Evolutionary conservation across 2,329 filamentous ascomycete species (phyloP).

Genomic region (Cladorrhinum sp.): DNA sequence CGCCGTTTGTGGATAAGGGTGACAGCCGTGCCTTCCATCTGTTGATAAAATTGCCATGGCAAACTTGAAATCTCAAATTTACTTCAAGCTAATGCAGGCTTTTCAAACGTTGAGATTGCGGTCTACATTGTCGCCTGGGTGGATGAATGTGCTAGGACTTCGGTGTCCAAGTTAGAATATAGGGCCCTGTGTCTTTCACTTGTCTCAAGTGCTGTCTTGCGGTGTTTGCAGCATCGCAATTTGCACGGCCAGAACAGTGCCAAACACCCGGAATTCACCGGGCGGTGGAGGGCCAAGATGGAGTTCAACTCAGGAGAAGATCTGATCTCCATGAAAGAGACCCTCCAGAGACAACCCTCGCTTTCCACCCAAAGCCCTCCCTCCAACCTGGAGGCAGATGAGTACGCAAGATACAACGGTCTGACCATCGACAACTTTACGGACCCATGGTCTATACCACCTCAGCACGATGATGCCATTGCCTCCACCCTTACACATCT

Average conservation of each 20-base stretch:
- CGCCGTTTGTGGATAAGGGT: neutral
- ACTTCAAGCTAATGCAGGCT: neutral
- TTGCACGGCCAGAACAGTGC: neutral
- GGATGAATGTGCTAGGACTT: neutral
- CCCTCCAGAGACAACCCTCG: slow-evolving; percentile 6
- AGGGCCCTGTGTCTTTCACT: too few species aligned
- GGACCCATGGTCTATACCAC: slow-evolving; percentile 15
- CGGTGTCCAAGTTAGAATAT: too few species aligned
- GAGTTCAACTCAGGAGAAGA: slow-evolving; percentile 15
- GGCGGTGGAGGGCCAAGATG: slow-evolving; percentile 5
- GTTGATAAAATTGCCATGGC: neutral
- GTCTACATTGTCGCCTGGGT: neutral
- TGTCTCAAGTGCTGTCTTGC: too few species aligned
- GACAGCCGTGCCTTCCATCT: neutral
- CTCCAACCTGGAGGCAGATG: slow-evolving; percentile 13
- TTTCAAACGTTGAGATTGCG: neutral
- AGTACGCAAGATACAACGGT: slow-evolving; percentile 23
- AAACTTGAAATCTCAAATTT: neutral
- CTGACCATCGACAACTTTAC: slow-evolving; percentile 22
- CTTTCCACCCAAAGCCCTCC: neutral
- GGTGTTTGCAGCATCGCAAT: too few species aligned
- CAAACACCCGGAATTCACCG: neutral
- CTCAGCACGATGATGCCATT: slow-evolving; percentile 12
- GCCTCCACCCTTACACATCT: slow-evolving; percentile 9
- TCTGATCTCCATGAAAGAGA: slow-evolving; percentile 18